These are phyloP conservation scores for Hypomontagnella monticulosa DNA, from an alignment of 495 filamentous ascomycete genomes.

Conservation along the genomic window DNA sequence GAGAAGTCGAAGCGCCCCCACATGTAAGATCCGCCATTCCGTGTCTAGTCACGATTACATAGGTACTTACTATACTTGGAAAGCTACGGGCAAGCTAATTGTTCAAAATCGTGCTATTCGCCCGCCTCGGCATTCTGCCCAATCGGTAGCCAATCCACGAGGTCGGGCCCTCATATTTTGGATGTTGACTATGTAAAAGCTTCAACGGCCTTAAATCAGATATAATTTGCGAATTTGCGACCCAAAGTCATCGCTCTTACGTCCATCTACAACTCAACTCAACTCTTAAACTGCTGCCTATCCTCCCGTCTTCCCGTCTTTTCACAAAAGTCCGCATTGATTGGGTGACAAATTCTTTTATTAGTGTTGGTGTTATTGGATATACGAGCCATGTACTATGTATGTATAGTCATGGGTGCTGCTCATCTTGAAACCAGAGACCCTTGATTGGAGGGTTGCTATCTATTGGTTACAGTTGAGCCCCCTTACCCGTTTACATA, in stretches of 20 bases:
- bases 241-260: not conserved
- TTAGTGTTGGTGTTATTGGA: not conserved
- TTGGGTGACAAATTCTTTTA: no score
- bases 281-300: slow-evolving; percentile 7
- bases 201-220: not conserved
- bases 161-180: slow-evolving; percentile 10
- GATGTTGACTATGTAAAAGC: no score
- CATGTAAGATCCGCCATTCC: no score
- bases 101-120: slow-evolving; percentile 14
- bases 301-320: not conserved
- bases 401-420: slow-evolving; percentile 1
- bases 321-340: not conserved
- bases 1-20: not conserved
- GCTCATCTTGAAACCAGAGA: slow-evolving; percentile 32
- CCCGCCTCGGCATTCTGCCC: slow-evolving; percentile 11
- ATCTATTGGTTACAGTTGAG: slow-evolving; percentile 19
- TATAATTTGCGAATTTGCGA: not conserved
- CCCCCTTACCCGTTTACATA: slow-evolving; percentile 17
- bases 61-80: slow-evolving; percentile 26
- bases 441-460: slow-evolving; percentile 6
- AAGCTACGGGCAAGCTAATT: slow-evolving; percentile 12
- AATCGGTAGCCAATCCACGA: slow-evolving; percentile 44
- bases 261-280: not conserved
- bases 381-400: slow-evolving; percentile 10
- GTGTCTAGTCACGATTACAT: not conserved